phyloP scores from a whole-genome alignment of 495 filamentous ascomycete species.

The Ascobolus immersus region DNA sequence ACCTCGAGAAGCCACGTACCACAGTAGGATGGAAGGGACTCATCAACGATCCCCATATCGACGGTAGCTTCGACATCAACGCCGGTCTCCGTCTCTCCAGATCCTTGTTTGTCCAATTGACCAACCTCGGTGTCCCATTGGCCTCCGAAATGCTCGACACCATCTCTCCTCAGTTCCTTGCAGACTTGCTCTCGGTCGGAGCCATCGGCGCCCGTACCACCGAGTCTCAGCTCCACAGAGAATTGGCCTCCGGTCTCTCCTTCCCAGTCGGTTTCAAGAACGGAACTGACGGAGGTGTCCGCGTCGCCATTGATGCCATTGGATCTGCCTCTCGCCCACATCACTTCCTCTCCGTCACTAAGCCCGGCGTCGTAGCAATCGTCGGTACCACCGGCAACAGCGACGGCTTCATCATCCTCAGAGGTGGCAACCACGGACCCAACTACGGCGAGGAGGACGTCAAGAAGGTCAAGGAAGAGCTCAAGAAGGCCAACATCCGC shows the following conservation, averaged over 20 bases:
- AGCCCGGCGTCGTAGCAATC: conserved; percentile 87
- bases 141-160: conserved; percentile 97
- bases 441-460: conserved; percentile 85
- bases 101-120: conserved; percentile 86
- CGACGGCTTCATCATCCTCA: conserved; percentile 91
- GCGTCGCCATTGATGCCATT: conserved; percentile 88
- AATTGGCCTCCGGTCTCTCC: conserved; percentile 74
- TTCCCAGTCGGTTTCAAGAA: conserved; percentile 99
- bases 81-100: conserved; percentile 72
- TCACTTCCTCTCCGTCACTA: conserved; percentile 95
- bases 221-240: conserved; percentile 82
- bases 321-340: conserved; percentile 84
- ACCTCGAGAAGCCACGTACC: conserved; percentile 95
- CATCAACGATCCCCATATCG: conserved; percentile 97
- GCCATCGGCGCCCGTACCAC: conserved; percentile 90
- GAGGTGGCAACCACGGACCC: conserved; percentile 76
- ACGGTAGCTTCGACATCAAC: conserved; percentile 97
- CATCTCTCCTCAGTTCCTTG: conserved; percentile 91
- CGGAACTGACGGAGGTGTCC: conserved; percentile 76
- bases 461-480: conserved; percentile 40
- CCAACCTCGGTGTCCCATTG: conserved; percentile 85
- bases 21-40: conserved; percentile 98
- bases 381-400: conserved; percentile 90
- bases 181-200: conserved; percentile 77
- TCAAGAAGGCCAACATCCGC: conserved; percentile 37